phyloP scores from a whole-genome alignment of 2,329 filamentous ascomycete genomes.

The Ophidiomyces ophidiicola region DNA sequence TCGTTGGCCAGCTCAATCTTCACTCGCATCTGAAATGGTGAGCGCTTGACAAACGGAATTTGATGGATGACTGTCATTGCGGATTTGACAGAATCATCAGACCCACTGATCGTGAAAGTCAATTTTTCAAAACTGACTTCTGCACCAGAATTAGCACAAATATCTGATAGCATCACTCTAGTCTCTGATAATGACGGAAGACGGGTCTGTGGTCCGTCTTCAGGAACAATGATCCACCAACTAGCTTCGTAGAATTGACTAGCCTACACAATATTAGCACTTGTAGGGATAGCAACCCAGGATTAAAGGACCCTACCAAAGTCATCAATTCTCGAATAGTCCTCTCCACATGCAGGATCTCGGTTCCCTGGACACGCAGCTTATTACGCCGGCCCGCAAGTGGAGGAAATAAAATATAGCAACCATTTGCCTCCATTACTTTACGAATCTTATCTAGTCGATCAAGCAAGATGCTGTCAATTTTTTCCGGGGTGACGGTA shows the following conservation, averaged over 20 bases:
- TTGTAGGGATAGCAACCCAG: neutral
- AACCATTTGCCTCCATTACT: constrained; percentile 93
- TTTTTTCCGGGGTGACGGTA: constrained; percentile 76
- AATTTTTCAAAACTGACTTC: constrained; percentile 91
- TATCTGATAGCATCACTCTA: constrained; percentile 82
- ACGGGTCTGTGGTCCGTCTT: constrained; percentile 48
- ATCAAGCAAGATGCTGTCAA: constrained; percentile 83
- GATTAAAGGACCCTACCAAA: constrained; percentile 47
- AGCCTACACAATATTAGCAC: constrained; percentile 43
- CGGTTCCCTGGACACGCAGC: constrained; percentile 82
- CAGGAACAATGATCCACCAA: constrained; percentile 81
- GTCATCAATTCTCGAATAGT: constrained; percentile 94
- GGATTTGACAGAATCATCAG: constrained; percentile 89
- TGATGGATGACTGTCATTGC: constrained; percentile 91
- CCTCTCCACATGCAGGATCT: constrained; percentile 86
- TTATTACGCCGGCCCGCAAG: constrained; percentile 73
- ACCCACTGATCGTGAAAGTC: constrained; percentile 86
- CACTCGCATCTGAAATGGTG: constrained; percentile 85
- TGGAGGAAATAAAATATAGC: constrained; percentile 82
- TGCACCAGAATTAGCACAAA: constrained; percentile 90
- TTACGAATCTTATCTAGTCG: constrained; percentile 93
- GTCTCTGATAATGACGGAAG: constrained; percentile 57
- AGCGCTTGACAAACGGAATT: constrained; percentile 74
- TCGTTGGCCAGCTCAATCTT: constrained; percentile 98
- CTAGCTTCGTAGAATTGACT: constrained; percentile 96